phyloP scores from a whole-genome alignment of 495 filamentous ascomycete species.

The Aspergillus bertholletiae region DNA sequence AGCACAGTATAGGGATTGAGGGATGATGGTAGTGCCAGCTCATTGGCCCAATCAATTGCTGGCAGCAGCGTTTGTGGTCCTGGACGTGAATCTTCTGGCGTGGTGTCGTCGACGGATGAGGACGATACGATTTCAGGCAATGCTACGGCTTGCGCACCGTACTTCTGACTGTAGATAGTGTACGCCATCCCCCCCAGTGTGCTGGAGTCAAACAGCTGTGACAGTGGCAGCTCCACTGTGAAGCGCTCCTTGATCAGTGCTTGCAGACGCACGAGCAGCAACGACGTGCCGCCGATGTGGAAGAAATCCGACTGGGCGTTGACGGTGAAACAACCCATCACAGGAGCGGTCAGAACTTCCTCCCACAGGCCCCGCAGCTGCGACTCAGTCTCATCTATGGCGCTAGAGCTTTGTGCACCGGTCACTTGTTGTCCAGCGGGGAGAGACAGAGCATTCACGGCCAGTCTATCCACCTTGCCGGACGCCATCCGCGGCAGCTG shows the following conservation, averaged over 20 bases:
- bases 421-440: no score
- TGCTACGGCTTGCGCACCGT: neutral
- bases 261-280: slow-evolving; percentile 25
- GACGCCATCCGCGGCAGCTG: no score
- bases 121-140: no score
- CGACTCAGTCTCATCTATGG: no score
- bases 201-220: neutral
- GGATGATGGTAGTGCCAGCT: neutral
- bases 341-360: no score
- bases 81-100: no score
- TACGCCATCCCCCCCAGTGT: neutral
- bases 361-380: no score
- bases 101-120: no score
- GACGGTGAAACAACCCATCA: neutral
- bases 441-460: no score
- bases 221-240: neutral
- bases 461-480: no score
- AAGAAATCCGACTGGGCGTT: slow-evolving; percentile 23
- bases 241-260: slow-evolving; percentile 7
- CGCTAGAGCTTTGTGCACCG: no score
- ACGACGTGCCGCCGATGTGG: slow-evolving; percentile 22
- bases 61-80: neutral
- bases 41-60: slow-evolving; percentile 1
- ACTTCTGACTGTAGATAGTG: neutral
- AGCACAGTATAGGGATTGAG: neutral